Evolutionary conservation across 2,329 filamentous ascomycete species (phyloP).

Genomic region (Chrysosporium queenslandicum): DNA sequence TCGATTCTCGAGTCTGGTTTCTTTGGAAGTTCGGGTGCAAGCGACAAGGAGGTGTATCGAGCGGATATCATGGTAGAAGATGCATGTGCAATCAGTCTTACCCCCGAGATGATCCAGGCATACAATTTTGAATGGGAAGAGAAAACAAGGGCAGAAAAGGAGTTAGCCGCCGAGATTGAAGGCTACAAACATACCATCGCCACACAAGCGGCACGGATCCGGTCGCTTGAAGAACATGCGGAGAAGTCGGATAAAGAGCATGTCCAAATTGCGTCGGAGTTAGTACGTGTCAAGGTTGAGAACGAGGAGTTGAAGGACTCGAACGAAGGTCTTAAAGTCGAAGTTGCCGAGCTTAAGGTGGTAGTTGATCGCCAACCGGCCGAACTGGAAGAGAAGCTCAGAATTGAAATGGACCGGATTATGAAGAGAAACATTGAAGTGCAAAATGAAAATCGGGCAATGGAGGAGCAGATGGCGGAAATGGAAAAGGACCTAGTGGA

Average conservation of each 20-base stretch:
- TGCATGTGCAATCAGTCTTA: conserved; percentile 78
- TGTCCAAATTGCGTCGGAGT: conserved; percentile 76
- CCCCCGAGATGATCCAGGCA: conserved; percentile 65
- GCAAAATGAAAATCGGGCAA: conserved; percentile 76
- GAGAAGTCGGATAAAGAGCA: conserved; percentile 86
- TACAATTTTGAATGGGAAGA: conserved; percentile 91
- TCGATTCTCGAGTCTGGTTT: conserved; percentile 94
- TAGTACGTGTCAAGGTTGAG: conserved; percentile 85
- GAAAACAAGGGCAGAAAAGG: conserved; percentile 69
- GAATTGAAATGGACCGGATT: conserved; percentile 77
- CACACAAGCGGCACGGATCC: conserved; percentile 63
- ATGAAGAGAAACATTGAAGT: conserved; percentile 90
- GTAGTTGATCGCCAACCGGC: conserved; percentile 84
- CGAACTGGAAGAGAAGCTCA: conserved; percentile 73
- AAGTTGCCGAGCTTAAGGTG: conserved; percentile 72
- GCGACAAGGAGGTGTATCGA: conserved; percentile 91
- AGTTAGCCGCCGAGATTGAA: conserved; percentile 72
- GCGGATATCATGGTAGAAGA: conserved; percentile 90
- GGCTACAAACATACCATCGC: conserved; percentile 57
- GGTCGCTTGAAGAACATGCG: conserved; percentile 74
- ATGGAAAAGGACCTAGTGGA: conserved; percentile 87
- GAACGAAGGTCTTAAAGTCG: conserved; percentile 76
- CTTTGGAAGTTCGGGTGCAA: conserved; percentile 79
- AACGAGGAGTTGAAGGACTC: conserved; percentile 82
- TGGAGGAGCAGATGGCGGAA: conserved; percentile 83